Percentiles rank a stretch among this genome's conserved stretches.
Conservation (phyloP, 2,329 filamentous ascomycete genomes). For the Nectriaceae sp. region DNA sequence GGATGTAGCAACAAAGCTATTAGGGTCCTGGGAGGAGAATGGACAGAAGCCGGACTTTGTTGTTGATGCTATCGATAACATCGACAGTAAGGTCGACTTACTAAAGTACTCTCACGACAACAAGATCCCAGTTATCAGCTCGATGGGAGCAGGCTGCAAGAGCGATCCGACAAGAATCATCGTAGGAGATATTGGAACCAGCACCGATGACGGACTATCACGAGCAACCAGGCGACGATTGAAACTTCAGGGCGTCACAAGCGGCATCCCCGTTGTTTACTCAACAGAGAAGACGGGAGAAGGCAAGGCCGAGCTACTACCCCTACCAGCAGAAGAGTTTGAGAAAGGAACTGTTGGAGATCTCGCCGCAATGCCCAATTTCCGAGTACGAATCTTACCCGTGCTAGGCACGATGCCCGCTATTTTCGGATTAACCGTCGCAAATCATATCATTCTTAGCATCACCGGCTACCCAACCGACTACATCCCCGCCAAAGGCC, state of each 20-base stretch:
- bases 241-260: slow-evolving; percentile 74
- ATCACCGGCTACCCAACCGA: slow-evolving; percentile 84
- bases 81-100: slow-evolving; percentile 91
- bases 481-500: slow-evolving; percentile 76
- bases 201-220: slow-evolving; percentile 86
- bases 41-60: slow-evolving; percentile 77
- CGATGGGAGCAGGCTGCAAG: slow-evolving; percentile 97
- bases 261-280: slow-evolving; percentile 88
- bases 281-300: slow-evolving; percentile 88
- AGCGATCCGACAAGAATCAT: slow-evolving; percentile 80
- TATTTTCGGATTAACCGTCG: slow-evolving; percentile 87
- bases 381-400: slow-evolving; percentile 90
- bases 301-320: slow-evolving; percentile 87
- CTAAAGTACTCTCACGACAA: slow-evolving; percentile 84
- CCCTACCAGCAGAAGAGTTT: slow-evolving; percentile 85
- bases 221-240: slow-evolving; percentile 79
- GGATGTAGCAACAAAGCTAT: slow-evolving; percentile 62
- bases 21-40: slow-evolving; percentile 64
- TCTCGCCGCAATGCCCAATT: slow-evolving; percentile 86
- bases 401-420: slow-evolving; percentile 97
- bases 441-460: slow-evolving; percentile 88
- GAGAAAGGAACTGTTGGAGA: slow-evolving; percentile 83
- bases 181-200: slow-evolving; percentile 87
- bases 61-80: slow-evolving; percentile 98
- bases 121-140: slow-evolving; percentile 80